Conservation (phyloP, 495 filamentous ascomycete genomes). For the Articulospora tetracladia region DNA sequence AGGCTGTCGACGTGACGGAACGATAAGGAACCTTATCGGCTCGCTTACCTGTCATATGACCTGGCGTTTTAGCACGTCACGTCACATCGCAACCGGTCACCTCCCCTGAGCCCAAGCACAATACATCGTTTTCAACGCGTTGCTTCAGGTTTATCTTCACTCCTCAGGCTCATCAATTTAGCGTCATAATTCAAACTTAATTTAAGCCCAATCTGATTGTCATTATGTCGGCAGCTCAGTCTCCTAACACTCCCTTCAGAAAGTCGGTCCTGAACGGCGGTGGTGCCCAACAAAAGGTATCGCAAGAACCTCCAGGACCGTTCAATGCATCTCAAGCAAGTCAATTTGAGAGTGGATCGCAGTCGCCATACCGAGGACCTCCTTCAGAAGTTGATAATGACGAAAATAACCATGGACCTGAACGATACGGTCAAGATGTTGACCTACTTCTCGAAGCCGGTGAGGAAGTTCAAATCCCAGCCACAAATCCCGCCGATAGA, state of each 20-base stretch:
- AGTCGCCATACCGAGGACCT: not conserved
- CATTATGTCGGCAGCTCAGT: not conserved
- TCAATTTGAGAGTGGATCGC: not conserved
- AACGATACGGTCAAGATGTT: not conserved
- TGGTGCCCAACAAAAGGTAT: not conserved
- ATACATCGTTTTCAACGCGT: not conserved
- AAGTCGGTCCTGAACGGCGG: not conserved
- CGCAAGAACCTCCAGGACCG: not conserved
- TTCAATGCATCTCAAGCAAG: not conserved
- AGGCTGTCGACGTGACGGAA: slow-evolving; percentile 16
- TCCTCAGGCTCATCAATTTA: too few relatives aligned
- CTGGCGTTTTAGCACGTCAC: not conserved
- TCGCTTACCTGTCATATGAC: slow-evolving; percentile 8
- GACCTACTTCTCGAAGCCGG: not conserved
- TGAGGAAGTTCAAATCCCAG: slow-evolving; percentile 13
- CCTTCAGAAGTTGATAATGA: not conserved
- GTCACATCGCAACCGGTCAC: not conserved
- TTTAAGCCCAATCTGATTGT: too few relatives aligned
- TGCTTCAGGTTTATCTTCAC: too few relatives aligned
- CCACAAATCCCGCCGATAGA: not conserved
- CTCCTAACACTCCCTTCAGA: not conserved
- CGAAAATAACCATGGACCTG: not conserved
- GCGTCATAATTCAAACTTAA: too few relatives aligned
- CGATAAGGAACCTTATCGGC: slow-evolving; percentile 1
- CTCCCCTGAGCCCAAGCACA: not conserved